These are phyloP conservation scores for Symmetrospora coprosmae DNA, from an alignment of 768 basidiomycete genomes.

Conservation along the genomic window DNA sequence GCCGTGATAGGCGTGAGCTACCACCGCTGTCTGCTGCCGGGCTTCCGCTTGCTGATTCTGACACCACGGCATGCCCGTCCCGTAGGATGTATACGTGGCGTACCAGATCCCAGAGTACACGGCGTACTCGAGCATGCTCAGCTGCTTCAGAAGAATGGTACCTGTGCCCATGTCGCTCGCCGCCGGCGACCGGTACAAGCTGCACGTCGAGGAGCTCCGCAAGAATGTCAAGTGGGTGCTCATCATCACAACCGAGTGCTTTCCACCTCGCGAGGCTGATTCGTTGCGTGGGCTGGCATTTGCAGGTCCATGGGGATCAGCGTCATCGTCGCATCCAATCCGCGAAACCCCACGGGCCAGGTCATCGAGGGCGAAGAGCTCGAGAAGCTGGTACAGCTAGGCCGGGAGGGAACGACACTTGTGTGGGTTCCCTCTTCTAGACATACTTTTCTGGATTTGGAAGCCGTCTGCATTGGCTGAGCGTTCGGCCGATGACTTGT, in stretches of 20 bases:
- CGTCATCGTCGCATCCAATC: slow-evolving; percentile 78
- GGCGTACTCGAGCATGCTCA: slow-evolving; percentile 21
- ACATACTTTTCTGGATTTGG: no score
- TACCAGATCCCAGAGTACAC: slow-evolving; percentile 61
- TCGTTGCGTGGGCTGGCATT: neutral
- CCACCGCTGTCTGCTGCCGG: slow-evolving; percentile 45
- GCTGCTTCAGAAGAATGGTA: slow-evolving; percentile 27
- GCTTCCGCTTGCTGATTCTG: slow-evolving; percentile 36
- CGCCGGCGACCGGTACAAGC: slow-evolving; percentile 47
- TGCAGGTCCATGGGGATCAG: slow-evolving; percentile 35
- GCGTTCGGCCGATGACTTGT: no score
- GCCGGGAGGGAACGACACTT: slow-evolving; percentile 64
- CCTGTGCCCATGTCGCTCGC: slow-evolving; percentile 28
- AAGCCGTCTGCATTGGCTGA: no score
- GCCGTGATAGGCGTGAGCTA: slow-evolving; percentile 74
- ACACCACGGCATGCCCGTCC: no score
- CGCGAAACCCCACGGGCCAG: slow-evolving; percentile 95
- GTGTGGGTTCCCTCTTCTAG: neutral
- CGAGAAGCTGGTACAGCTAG: slow-evolving; percentile 58
- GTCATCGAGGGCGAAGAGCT: slow-evolving; percentile 60
- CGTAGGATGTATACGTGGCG: slow-evolving; percentile 42
- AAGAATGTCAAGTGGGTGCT: slow-evolving; percentile 23
- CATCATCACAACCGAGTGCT: neutral
- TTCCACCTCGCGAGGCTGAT: neutral
- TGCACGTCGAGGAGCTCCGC: slow-evolving; percentile 63